Conservation (phyloP, 495 filamentous ascomycete genomes). For the Penicillium pulvis region DNA sequence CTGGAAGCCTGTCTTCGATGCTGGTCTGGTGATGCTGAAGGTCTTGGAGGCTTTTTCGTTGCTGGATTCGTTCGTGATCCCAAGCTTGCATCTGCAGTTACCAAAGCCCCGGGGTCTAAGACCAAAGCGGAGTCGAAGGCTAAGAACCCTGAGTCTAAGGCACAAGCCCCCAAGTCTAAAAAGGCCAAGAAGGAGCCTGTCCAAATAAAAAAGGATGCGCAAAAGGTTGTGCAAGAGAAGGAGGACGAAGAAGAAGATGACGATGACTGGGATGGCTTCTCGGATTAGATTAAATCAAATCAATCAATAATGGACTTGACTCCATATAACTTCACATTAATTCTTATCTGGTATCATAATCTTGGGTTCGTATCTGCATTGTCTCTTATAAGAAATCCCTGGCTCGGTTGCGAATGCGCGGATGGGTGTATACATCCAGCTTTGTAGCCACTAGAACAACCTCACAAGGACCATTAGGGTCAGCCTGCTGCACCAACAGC, state of each 20-base stretch:
- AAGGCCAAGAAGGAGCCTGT: not conserved
- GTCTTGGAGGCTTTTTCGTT: constrained; percentile 75
- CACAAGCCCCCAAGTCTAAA: not conserved
- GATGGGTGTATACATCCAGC: constrained; percentile 70
- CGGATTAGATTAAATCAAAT: constrained; percentile 34
- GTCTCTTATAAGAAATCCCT: constrained; percentile 61
- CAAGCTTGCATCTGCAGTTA: not conserved
- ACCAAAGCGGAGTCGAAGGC: not conserved
- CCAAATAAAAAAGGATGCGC: not conserved
- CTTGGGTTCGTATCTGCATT: not conserved
- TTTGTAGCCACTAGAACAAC: constrained; percentile 77
- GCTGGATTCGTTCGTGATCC: constrained; percentile 62
- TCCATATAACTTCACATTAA: not conserved
- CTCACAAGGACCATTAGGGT: constrained; percentile 38
- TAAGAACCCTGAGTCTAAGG: not conserved
- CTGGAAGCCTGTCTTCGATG: constrained; percentile 81
- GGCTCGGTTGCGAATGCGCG: constrained; percentile 67
- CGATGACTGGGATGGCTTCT: constrained; percentile 52
- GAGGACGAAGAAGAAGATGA: constrained; percentile 29
- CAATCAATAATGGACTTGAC: not conserved
- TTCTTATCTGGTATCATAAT: not conserved
- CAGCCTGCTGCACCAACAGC: constrained; percentile 61
- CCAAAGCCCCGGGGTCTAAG: not conserved
- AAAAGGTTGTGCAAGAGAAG: constrained; percentile 19
- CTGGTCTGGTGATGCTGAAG: constrained; percentile 75